Evolutionary conservation across 495 filamentous ascomycete genomes (phyloP).

Genomic region (Neurospora terricola): DNA sequence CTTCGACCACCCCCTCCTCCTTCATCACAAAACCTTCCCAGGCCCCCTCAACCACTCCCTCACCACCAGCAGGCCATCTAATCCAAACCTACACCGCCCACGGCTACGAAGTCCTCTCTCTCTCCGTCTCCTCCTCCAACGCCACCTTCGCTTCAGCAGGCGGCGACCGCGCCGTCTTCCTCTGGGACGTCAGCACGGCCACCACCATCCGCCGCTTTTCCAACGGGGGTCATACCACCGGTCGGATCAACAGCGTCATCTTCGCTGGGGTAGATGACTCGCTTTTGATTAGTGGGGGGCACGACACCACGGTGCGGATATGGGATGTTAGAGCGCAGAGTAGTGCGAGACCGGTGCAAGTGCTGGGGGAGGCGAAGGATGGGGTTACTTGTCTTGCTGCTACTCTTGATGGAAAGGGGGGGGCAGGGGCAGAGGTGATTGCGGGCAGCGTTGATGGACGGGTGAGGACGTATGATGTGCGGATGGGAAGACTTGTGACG

Average conservation of each 20-base stretch:
- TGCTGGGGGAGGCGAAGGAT: slow-evolving; percentile 69
- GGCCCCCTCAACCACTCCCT: slow-evolving; percentile 2
- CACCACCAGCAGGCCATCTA: slow-evolving; percentile 34
- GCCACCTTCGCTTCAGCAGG: slow-evolving; percentile 69
- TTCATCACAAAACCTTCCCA: slow-evolving; percentile 8
- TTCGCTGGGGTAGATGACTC: slow-evolving; percentile 65
- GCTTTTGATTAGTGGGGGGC: slow-evolving; percentile 65
- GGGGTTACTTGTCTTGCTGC: slow-evolving; percentile 51
- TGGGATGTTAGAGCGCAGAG: slow-evolving; percentile 65
- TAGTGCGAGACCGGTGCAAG: slow-evolving; percentile 61
- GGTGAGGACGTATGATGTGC: slow-evolving; percentile 76
- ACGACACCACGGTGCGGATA: slow-evolving; percentile 72
- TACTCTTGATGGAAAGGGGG: slow-evolving; percentile 11
- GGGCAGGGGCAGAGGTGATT: slow-evolving; percentile 44
- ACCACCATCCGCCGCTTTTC: slow-evolving; percentile 63
- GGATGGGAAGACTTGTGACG: slow-evolving; percentile 61
- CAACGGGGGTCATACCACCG: slow-evolving; percentile 48
- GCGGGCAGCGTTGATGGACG: slow-evolving; percentile 80
- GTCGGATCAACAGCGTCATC: slow-evolving; percentile 62
- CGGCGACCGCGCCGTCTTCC: slow-evolving; percentile 80
- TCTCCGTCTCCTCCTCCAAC: slow-evolving; percentile 69
- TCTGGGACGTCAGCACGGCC: slow-evolving; percentile 85
- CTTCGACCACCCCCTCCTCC: slow-evolving; percentile 25
- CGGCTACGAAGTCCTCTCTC: slow-evolving; percentile 78
- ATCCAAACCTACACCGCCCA: slow-evolving; percentile 85